Evolutionary conservation across 495 filamentous ascomycete species (phyloP).

Genomic region (Penicillium pulvis): DNA sequence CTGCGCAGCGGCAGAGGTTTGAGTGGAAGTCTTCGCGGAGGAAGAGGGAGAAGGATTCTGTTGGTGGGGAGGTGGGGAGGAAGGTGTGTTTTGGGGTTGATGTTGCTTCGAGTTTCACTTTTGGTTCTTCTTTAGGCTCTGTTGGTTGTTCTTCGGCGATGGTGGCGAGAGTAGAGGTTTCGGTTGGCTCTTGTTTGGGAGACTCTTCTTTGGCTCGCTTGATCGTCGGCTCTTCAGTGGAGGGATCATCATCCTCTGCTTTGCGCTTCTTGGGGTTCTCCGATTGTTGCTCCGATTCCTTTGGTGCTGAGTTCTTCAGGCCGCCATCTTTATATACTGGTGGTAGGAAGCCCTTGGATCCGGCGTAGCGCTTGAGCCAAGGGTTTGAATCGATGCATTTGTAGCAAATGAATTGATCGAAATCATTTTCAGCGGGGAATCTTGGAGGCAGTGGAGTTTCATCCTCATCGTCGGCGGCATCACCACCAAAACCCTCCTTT

Average conservation of each 20-base stretch:
- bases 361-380: conserved; percentile 93
- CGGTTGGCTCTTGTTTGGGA: conserved; percentile 6
- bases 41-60: conserved; percentile 74
- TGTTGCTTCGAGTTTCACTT: conserved; percentile 4
- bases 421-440: conserved; percentile 86
- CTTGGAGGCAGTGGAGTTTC: conserved; percentile 70
- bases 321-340: conserved; percentile 57
- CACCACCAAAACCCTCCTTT: conserved; percentile 43
- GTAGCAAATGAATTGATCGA: conserved; percentile 89
- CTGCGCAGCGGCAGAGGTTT: conserved; percentile 73
- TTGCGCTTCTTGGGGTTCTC: conserved; percentile 72
- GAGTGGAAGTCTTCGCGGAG: conserved; percentile 73
- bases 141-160: conserved; percentile 25
- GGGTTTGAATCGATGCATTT: conserved; percentile 87
- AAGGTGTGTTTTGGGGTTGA: conserved; percentile 41
- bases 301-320: conserved; percentile 15
- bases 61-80: conserved; percentile 52
- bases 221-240: conserved; percentile 38
- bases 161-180: conserved; percentile 15
- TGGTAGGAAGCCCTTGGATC: conserved; percentile 75
- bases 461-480: conserved; percentile 43
- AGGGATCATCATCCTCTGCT: conserved; percentile 56
- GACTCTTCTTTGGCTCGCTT: conserved; percentile 61
- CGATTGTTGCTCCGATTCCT: conserved; percentile 17
- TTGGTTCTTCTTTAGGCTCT: conserved; percentile 15